These are phyloP conservation scores for Posidonia oceanica DNA, from an alignment of 116 monocot species.

Conservation along the genomic window DNA sequence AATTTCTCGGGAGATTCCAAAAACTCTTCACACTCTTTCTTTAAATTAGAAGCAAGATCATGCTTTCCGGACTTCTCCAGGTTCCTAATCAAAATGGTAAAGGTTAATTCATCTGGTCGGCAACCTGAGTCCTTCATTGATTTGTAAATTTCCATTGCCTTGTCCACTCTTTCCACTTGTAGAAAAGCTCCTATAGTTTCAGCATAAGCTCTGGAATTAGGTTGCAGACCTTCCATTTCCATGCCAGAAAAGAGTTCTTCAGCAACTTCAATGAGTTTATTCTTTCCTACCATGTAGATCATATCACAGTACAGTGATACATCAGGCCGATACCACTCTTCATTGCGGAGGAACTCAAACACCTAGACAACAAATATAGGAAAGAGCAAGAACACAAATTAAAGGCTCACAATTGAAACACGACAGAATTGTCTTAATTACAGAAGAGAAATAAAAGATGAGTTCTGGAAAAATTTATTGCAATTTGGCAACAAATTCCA, in stretches of 20 bases:
- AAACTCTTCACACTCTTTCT: no score
- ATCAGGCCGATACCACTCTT: conserved; percentile 57
- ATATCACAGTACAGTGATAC: conserved; percentile 49
- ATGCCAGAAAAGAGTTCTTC: conserved; percentile 47
- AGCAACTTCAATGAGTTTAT: no score
- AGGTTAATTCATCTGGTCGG: conserved; percentile 53
- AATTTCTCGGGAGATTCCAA: conserved; percentile 19
- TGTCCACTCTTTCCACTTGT: conserved; percentile 37
- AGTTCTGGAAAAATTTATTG: no score
- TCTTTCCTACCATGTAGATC: no score
- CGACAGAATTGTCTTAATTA: no score
- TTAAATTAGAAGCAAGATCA: no score
- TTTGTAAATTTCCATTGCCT: conserved; percentile 59
- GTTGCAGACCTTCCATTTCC: conserved; percentile 34
- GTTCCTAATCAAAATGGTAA: conserved; percentile 69
- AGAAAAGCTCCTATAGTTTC: conserved; percentile 79
- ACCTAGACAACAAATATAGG: conserved; percentile 33
- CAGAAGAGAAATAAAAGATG: neutral
- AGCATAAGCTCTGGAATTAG: conserved; percentile 58
- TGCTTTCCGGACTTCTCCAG: conserved; percentile 51
- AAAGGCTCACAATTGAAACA: no score
- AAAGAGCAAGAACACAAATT: neutral
- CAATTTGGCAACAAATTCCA: no score
- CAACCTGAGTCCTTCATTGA: conserved; percentile 57
- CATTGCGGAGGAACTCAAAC: conserved; percentile 48